Conservation (phyloP, 176 grass and related monocot species). For the Rhipidocladum racemiflorum region DNA sequence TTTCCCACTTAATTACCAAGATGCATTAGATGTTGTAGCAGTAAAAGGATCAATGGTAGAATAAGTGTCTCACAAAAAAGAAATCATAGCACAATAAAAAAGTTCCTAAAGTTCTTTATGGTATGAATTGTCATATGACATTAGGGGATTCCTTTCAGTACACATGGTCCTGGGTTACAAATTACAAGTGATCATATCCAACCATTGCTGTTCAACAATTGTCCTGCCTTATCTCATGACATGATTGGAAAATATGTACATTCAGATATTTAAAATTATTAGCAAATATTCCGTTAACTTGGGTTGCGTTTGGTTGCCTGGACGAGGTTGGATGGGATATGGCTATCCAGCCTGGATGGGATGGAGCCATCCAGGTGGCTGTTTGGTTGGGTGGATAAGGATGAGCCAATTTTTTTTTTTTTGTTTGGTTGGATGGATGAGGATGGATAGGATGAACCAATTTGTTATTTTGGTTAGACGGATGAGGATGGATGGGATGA, state of each 20-base stretch:
- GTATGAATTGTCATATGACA: background rate
- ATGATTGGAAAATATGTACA: background rate
- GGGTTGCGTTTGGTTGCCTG: no score
- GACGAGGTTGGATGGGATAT: no score
- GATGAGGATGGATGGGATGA: no score
- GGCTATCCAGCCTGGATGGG: no score
- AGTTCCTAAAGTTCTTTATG: background rate
- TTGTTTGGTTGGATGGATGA: no score
- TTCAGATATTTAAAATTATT: slow-evolving; percentile 2
- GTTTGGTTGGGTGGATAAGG: no score
- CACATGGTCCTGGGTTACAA: background rate
- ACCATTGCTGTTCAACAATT: background rate
- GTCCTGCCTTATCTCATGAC: background rate
- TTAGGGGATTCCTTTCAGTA: background rate
- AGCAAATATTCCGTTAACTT: background rate
- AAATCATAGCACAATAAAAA: background rate
- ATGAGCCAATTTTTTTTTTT: no score
- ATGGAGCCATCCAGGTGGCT: no score
- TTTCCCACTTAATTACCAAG: background rate
- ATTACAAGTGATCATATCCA: background rate
- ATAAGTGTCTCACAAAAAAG: background rate
- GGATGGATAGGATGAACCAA: no score
- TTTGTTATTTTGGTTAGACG: no score
- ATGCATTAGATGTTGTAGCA: background rate
- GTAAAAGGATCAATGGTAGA: background rate